phyloP scores from a whole-genome alignment of 805 yeast genomes.

The Yarrowia sp. region DNA sequence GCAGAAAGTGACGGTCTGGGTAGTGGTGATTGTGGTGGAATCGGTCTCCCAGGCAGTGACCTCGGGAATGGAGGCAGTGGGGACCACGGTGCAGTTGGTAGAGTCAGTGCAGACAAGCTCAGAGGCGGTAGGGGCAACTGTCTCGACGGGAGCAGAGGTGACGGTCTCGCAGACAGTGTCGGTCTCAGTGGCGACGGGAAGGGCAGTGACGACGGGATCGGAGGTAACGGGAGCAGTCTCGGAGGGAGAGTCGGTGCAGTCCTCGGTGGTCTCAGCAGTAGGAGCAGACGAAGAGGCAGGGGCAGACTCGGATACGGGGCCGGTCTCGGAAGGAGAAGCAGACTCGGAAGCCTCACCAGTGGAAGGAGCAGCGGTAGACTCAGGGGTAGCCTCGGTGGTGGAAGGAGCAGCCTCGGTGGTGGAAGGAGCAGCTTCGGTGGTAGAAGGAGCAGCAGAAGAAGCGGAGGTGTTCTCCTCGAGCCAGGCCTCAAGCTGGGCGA shows the following conservation, averaged over 20 bases:
- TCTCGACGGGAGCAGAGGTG: not conserved
- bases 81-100: too few species aligned
- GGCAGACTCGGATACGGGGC: not conserved
- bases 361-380: not conserved
- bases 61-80: not conserved
- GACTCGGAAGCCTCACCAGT: not conserved
- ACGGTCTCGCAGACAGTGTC: not conserved
- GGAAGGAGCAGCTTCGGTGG: not conserved
- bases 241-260: not conserved
- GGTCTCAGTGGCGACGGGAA: not conserved
- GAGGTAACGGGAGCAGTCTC: not conserved
- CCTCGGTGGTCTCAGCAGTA: not conserved
- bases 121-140: not conserved
- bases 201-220: not conserved
- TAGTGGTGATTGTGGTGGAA: constrained; percentile 2
- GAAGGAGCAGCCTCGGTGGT: not conserved
- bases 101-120: not conserved
- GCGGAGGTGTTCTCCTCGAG: not conserved
- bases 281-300: not conserved
- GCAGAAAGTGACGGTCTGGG: constrained; percentile 14
- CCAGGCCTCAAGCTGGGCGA: not conserved
- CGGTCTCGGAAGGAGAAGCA: not conserved
- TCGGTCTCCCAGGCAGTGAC: not conserved
- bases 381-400: not conserved
- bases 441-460: not conserved